Conservation (phyloP, 139 green algal species). For the Monoraphidium neglectum region DNA sequence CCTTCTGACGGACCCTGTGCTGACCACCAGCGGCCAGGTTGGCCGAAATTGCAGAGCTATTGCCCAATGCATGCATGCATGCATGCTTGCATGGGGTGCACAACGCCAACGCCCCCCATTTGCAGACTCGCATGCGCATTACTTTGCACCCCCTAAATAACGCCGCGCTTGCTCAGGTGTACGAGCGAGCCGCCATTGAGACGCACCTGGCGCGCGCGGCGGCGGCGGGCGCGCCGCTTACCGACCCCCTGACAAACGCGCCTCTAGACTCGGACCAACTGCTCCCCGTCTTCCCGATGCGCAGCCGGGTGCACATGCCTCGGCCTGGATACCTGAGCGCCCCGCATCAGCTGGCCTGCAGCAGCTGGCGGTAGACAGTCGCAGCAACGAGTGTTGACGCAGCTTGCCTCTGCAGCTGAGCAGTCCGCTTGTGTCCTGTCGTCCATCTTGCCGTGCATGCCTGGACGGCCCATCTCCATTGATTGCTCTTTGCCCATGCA, state of each 20-base stretch:
- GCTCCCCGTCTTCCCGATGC: conserved; percentile 54
- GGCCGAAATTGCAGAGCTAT: background rate
- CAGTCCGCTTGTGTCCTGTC: too few relatives aligned
- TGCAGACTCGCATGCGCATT: background rate
- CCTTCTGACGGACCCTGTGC: conserved; percentile 55
- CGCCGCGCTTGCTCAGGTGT: conserved; percentile 38
- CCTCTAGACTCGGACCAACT: conserved; percentile 30
- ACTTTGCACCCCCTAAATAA: background rate
- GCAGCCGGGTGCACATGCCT: too few relatives aligned
- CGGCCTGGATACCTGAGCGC: too few relatives aligned
- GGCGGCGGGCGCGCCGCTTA: conserved; percentile 8
- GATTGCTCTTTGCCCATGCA: too few relatives aligned
- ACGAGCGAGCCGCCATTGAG: conserved; percentile 53
- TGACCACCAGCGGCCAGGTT: conserved; percentile 46
- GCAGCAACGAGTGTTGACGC: too few relatives aligned
- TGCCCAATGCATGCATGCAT: too few relatives aligned
- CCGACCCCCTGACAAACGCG: conserved; percentile 51
- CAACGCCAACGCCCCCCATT: background rate
- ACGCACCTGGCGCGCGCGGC: background rate
- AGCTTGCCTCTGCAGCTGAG: too few relatives aligned
- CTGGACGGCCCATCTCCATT: too few relatives aligned
- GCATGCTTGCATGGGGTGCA: background rate
- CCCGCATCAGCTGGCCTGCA: too few relatives aligned
- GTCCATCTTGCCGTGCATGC: too few relatives aligned
- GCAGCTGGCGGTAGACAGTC: too few relatives aligned